Evolutionary conservation across 176 grass and related monocot genomes (phyloP).

Genomic region (Avena sativa): DNA sequence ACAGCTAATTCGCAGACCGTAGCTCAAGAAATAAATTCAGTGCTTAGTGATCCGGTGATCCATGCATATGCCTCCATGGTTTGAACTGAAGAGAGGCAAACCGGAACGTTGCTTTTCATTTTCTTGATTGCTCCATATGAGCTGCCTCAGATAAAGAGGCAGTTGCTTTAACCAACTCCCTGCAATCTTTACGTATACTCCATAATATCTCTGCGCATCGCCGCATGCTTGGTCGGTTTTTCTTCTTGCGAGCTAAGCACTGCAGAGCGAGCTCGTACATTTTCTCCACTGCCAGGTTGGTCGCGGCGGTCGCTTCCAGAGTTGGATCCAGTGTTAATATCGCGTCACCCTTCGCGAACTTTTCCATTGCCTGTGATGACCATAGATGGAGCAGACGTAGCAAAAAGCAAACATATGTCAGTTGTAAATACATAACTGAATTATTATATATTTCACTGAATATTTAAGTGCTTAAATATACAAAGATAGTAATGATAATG

Average conservation of each 20-base stretch:
- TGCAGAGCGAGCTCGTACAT: constrained; percentile 65
- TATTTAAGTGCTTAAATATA: background rate
- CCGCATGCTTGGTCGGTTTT: constrained; percentile 69
- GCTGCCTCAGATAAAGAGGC: constrained; percentile 37
- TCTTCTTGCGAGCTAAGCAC: constrained; percentile 70
- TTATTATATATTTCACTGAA: background rate
- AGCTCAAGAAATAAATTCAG: constrained; percentile 37
- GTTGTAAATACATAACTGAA: background rate
- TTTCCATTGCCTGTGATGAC: constrained; percentile 66
- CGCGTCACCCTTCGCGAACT: constrained; percentile 65
- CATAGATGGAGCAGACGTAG: constrained; percentile 1
- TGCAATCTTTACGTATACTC: constrained; percentile 82
- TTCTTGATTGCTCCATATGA: constrained; percentile 33
- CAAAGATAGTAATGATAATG: background rate
- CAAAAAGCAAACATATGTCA: background rate
- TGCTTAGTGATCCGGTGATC: background rate
- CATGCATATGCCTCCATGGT: constrained; percentile 11
- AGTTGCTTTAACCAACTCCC: constrained; percentile 50
- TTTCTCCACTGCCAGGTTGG: constrained; percentile 62
- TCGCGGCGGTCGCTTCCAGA: constrained; percentile 51
- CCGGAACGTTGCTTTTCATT: constrained; percentile 12
- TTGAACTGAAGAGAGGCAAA: constrained; percentile 54
- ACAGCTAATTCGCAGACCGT: background rate
- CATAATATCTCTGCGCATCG: constrained; percentile 75
- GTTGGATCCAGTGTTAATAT: constrained; percentile 69